phyloP scores from a whole-genome alignment of 1,139 yeast genomes.

The Insectozyma bohioensis region DNA sequence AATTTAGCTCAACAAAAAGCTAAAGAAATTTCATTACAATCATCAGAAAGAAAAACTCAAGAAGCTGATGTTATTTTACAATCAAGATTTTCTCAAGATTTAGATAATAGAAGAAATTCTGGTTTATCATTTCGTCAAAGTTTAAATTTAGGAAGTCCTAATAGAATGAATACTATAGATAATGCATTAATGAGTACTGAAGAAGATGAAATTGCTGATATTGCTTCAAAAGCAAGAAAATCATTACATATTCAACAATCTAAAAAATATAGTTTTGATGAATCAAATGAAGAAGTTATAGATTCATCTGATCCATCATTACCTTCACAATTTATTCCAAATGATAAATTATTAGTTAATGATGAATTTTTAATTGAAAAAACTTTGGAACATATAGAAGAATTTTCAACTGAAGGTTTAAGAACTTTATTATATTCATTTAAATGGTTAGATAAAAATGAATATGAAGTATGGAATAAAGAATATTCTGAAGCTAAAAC shows the following conservation, averaged over 20 bases:
- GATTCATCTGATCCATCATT: not conserved
- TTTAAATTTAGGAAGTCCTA: slow-evolving; percentile 26
- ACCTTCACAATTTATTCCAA: slow-evolving; percentile 42
- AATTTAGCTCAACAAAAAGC: slow-evolving; percentile 63
- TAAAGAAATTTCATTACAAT: slow-evolving; percentile 57
- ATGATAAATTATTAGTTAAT: slow-evolving; percentile 63
- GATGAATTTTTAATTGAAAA: slow-evolving; percentile 79
- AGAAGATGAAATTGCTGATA: slow-evolving; percentile 58
- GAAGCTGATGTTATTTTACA: slow-evolving; percentile 81
- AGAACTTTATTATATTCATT: slow-evolving; percentile 85
- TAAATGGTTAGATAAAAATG: slow-evolving; percentile 62
- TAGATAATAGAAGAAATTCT: slow-evolving; percentile 28
- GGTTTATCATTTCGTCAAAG: slow-evolving; percentile 34
- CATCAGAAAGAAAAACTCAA: slow-evolving; percentile 64
- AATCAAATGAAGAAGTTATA: not conserved
- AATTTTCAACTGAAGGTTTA: slow-evolving; percentile 91
- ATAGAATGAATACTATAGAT: slow-evolving; percentile 51
- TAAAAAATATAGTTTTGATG: slow-evolving; percentile 49
- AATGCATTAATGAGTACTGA: slow-evolving; percentile 52
- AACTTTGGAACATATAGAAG: slow-evolving; percentile 88
- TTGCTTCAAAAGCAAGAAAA: slow-evolving; percentile 58
- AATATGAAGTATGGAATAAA: slow-evolving; percentile 64
- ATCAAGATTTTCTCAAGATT: slow-evolving; percentile 39
- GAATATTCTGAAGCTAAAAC: slow-evolving; percentile 77
- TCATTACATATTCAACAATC: slow-evolving; percentile 66